Percentiles rank a stretch among this genome's conserved stretches.
phyloP scores from a whole-genome alignment of 2,329 filamentous ascomycete genomes.

The Fusarium sacchari region DNA sequence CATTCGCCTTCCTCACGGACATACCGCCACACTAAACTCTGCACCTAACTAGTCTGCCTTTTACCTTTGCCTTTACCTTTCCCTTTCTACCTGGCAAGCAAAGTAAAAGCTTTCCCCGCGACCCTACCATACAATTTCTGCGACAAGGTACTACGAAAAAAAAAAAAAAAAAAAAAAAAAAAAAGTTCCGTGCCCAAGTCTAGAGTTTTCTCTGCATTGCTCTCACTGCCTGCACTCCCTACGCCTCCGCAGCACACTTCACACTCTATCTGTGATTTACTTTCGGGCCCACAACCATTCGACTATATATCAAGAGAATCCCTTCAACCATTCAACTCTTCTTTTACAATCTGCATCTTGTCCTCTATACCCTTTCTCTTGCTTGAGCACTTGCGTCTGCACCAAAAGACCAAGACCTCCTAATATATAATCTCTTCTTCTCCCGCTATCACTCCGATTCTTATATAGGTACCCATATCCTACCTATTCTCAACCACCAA shows the following conservation, averaged over 20 bases:
- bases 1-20: constrained; percentile 40
- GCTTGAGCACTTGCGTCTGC: not conserved
- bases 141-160: not conserved
- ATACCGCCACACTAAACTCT: constrained; percentile 46
- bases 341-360: constrained; percentile 15
- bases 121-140: constrained; percentile 25
- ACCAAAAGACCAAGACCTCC: not conserved
- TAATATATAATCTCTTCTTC: constrained; percentile 19
- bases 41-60: constrained; percentile 37
- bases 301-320: constrained; percentile 40
- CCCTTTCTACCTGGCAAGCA: not conserved
- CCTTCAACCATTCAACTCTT: constrained; percentile 22
- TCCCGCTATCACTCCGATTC: not conserved
- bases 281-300: constrained; percentile 31
- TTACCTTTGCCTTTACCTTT: not conserved
- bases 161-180: not conserved
- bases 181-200: constrained; percentile 25
- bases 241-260: constrained; percentile 23
- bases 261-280: constrained; percentile 27
- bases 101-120: constrained; percentile 23
- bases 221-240: constrained; percentile 16
- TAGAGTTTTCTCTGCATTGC: constrained; percentile 29
- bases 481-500: constrained; percentile 1
- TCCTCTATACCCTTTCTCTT: constrained; percentile 6
- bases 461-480: constrained; percentile 5